Evolutionary conservation across 495 filamentous ascomycete species (phyloP).

Genomic region (Echria macrotheca): DNA sequence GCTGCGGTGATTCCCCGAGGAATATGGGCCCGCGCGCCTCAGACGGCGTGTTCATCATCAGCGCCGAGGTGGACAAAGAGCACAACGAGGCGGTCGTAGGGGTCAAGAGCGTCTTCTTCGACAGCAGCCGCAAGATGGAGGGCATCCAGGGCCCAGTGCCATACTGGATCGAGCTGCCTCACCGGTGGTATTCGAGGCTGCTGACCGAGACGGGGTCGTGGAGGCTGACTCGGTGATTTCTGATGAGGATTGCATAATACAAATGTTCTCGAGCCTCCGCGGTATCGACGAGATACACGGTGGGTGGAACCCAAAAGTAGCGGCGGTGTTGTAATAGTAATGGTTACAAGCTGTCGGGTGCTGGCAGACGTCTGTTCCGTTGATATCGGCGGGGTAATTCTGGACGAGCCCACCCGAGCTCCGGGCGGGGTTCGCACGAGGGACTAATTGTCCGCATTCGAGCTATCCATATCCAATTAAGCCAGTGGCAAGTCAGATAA

Average conservation of each 20-base stretch:
- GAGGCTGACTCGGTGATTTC: conserved; percentile 17
- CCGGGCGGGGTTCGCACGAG: not conserved
- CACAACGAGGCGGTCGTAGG: conserved; percentile 57
- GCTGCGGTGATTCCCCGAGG: conserved; percentile 63
- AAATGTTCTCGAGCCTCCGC: too few species aligned
- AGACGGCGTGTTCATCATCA: conserved; percentile 68
- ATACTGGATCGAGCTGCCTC: conserved; percentile 48
- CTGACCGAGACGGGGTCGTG: conserved; percentile 52
- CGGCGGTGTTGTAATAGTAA: too few species aligned
- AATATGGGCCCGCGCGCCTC: conserved; percentile 50
- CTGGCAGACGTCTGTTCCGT: too few species aligned
- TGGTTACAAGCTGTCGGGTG: too few species aligned
- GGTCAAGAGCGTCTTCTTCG: conserved; percentile 63
- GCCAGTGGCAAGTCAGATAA: not conserved
- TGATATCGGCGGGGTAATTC: not conserved
- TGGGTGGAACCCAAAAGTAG: too few species aligned
- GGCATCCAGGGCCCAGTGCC: conserved; percentile 52
- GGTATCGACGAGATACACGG: too few species aligned
- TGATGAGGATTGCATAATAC: too few species aligned
- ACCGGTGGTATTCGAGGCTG: conserved; percentile 60
- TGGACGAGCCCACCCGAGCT: not conserved
- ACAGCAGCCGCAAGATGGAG: conserved; percentile 28
- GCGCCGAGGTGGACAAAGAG: conserved; percentile 54
- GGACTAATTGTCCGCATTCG: too few species aligned
- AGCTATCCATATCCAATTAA: not conserved